Evolutionary conservation across 768 basidiomycete species (phyloP).

Genomic region (Clavaria fumosa): DNA sequence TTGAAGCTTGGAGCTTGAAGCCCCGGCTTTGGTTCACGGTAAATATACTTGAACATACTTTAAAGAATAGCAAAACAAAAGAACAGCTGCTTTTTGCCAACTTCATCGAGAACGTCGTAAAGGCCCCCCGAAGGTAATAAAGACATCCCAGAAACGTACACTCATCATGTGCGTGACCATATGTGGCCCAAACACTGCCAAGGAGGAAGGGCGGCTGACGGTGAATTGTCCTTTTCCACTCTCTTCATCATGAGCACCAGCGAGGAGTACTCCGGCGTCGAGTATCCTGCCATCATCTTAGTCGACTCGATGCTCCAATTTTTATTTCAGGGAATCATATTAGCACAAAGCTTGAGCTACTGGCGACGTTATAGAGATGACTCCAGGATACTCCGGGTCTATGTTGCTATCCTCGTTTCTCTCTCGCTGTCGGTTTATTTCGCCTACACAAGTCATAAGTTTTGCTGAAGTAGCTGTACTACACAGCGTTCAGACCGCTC

Average conservation of each 20-base stretch:
- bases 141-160: no score
- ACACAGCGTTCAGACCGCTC: constrained; percentile 23
- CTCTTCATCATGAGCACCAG: constrained; percentile 12
- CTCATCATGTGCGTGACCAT: no score
- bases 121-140: no score
- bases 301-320: constrained; percentile 32
- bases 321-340: constrained; percentile 29
- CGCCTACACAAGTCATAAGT: neutral
- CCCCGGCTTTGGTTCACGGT: no score
- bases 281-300: constrained; percentile 26
- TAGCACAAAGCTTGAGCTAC: constrained; percentile 26
- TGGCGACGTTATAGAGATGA: constrained; percentile 30
- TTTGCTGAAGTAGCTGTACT: neutral
- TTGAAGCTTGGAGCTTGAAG: no score
- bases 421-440: constrained; percentile 25
- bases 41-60: no score
- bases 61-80: no score
- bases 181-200: no score
- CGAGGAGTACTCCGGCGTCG: constrained; percentile 17
- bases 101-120: no score
- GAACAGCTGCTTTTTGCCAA: no score
- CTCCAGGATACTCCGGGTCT: constrained; percentile 25
- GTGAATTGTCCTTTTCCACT: neutral
- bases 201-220: neutral
- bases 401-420: constrained; percentile 24